Evolutionary conservation across 148 eudicot genomes (phyloP), one percentile per base, ranked within the genome.

Genomic region (Agrostemma githago): DNA sequence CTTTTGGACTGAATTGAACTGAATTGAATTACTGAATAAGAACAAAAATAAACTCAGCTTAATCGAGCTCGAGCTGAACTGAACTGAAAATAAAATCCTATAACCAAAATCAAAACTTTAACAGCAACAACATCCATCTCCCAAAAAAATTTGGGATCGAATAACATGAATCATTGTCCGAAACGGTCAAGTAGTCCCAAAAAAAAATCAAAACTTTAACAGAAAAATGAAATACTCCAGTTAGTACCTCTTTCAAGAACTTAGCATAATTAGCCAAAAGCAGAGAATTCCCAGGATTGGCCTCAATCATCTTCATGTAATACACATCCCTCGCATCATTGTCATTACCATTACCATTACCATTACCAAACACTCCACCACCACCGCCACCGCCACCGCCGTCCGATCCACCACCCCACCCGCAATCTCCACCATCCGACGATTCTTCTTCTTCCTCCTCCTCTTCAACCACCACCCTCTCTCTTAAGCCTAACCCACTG

Each of bases 261-360:
- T 70, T 81, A 0, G 91, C 91, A 74, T 88, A 88, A 61, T 88
- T 88, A 4, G 85, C 74, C 63, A 86, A 80, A 72, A 88, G 44
- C 12, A 88, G 78, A 2, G 86, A 77, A 63, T 88, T 84, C 26
- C 91, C 89, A 67, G 91, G 91, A 77, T 86, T 79, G 7, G 89
- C 89, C 78, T 84, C 81, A 43, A 88, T 81, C 91, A 88, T 88
- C 44, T 76, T 81, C 82, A 78, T 72, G 76, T 82, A 88, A 77
- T 84, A 88, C 81, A n/a, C 19, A 57, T 87, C 90, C 8, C 83
- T 78, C 11, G 68, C 68, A 6, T 74, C 44, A 8, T 46, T 76
- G 56, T 64, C 77, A 16, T 44, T 73, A 14, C 67, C 78, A 53
- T 74, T 41, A 57, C 78, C 77, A 67, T 76, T 63, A 60, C 74